A percentile compares a stretch with the other conserved stretches of the same genome.
Evolutionary conservation across 352 stramenopile genomes (phyloP).

Genomic region (Pilasporangium apinafurcum): DNA sequence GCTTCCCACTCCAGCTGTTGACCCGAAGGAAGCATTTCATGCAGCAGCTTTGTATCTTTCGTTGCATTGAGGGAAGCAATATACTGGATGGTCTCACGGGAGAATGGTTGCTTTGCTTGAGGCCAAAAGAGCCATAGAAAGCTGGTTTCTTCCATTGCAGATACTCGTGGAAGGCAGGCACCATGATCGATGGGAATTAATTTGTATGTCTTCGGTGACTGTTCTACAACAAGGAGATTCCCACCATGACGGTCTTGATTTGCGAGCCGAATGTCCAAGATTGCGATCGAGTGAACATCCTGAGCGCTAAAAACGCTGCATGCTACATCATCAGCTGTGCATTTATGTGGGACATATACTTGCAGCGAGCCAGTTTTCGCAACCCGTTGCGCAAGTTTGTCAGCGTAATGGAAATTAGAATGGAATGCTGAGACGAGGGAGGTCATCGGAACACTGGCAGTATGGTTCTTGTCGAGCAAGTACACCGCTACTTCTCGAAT

Average conservation of each 20-base stretch:
- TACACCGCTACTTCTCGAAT: constrained; percentile 52
- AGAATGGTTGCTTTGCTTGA: constrained; percentile 50
- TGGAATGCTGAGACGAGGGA: constrained; percentile 28
- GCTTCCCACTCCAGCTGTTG: constrained; percentile 31
- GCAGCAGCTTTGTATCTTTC: constrained; percentile 24
- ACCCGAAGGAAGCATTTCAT: constrained; percentile 7
- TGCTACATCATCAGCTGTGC: constrained; percentile 54
- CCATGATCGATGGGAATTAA: constrained; percentile 78
- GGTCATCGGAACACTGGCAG: constrained; percentile 41
- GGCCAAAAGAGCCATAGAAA: constrained; percentile 72
- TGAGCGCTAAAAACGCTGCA: constrained; percentile 26
- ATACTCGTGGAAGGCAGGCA: constrained; percentile 48
- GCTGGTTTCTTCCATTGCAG: constrained; percentile 41
- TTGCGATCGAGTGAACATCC: constrained; percentile 63
- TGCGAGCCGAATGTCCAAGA: constrained; percentile 73
- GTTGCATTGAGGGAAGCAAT: constrained; percentile 32
- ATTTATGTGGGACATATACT: constrained; percentile 53
- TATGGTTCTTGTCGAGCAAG: constrained; percentile 38
- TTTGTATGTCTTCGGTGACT: constrained; percentile 15
- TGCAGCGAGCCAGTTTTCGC: constrained; percentile 51
- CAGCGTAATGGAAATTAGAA: constrained; percentile 24
- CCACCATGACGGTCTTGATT: constrained; percentile 80
- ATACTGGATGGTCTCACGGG: constrained; percentile 10
- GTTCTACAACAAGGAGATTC: constrained; percentile 55
- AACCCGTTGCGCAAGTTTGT: neutral